Base-by-base conservation (phyloP, 1,139 yeast genomes). In the Saccharomyces pastorianus region DNA sequence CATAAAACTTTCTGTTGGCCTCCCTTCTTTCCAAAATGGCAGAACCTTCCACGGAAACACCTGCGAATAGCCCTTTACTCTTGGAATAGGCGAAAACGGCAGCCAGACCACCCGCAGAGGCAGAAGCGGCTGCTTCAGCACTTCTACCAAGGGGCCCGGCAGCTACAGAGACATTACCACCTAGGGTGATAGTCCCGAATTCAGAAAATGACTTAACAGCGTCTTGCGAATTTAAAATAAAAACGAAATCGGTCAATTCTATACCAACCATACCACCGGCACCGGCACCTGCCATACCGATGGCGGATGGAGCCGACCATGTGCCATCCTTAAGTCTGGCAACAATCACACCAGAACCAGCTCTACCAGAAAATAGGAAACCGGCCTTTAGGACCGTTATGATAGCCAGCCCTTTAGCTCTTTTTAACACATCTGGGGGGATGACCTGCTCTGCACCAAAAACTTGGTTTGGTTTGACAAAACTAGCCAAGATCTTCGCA, bases 261-360 rank as follows among this genome's bases (percentile, higher is more conserved):
- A 96, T 95, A 47, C 99, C 99, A 61, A 93, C 82, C 73, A 90
- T 95, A 46, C 99, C 99, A 56, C 99, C 99, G 4, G 95, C 97
- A 66, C 99, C 98, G 2, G 97, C 98, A 63, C 99, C 99, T 1
- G 96, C 98, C 27, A 97, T 88, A 51, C 84, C 85, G 63, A 93
- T 86, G 8, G 97, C 99, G 2, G 96, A 85, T 1, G 99, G 99
- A 0, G 98, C 95, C n/a, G 97, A 89, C 99, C 99, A 93, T 0
- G 84, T 73, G 1, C 98, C 98, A 71, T 93, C 99, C 1, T 95
- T 95, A 52, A 93, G 77, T 58, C 98, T 77, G 6, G 98, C 96
- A 28, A 93, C 95, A 59, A 93, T 87, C 38, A 93, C 89, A 59
- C 99, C 99, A 1, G 96, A 88, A 26, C 99, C 99, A 1, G 97